phyloP scores from a whole-genome alignment of 208 protist species.

The Leishmania martiniquensis region DNA sequence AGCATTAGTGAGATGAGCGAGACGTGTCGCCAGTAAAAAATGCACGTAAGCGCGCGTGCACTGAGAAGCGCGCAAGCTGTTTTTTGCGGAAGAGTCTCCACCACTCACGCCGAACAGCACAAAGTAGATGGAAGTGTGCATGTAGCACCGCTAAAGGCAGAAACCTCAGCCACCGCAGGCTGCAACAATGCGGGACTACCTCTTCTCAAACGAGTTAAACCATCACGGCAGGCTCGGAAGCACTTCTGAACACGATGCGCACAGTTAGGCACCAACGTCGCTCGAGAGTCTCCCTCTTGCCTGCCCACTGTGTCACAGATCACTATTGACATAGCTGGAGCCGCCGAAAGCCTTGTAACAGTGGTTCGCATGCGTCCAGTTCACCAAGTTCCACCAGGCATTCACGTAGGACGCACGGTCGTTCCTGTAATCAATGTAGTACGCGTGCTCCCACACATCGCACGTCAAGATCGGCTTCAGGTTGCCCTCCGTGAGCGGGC shows the following conservation, averaged over 20 bases:
- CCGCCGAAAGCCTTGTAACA: conserved; percentile 17
- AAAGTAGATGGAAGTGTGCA: too few species aligned
- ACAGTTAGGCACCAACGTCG: not conserved
- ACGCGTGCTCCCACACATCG: conserved; percentile 96
- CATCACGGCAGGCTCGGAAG: too few species aligned
- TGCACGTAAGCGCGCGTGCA: too few species aligned
- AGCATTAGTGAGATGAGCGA: too few species aligned
- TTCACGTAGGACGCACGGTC: conserved; percentile 92
- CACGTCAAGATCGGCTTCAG: conserved; percentile 86
- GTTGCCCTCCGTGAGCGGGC: conserved; percentile 69
- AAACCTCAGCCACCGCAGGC: too few species aligned
- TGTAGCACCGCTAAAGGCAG: too few species aligned
- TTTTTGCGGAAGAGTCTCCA: too few species aligned
- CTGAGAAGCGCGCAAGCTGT: too few species aligned
- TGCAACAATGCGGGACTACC: too few species aligned
- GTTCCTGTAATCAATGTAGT: conserved; percentile 96
- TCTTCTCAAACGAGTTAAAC: too few species aligned
- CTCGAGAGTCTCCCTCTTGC: not conserved
- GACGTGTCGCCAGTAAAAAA: too few species aligned
- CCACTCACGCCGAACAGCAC: too few species aligned
- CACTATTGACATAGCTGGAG: conserved; percentile 20
- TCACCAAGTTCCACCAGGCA: conserved; percentile 88
- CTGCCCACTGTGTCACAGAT: conserved; percentile 17
- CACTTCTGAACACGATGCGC: not conserved
- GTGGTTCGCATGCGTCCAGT: conserved; percentile 18